Percentiles rank a stretch among this genome's conserved stretches.
Evolutionary conservation across 2,329 filamentous ascomycete species (phyloP).

Genomic region (Colletotrichum sp.): DNA sequence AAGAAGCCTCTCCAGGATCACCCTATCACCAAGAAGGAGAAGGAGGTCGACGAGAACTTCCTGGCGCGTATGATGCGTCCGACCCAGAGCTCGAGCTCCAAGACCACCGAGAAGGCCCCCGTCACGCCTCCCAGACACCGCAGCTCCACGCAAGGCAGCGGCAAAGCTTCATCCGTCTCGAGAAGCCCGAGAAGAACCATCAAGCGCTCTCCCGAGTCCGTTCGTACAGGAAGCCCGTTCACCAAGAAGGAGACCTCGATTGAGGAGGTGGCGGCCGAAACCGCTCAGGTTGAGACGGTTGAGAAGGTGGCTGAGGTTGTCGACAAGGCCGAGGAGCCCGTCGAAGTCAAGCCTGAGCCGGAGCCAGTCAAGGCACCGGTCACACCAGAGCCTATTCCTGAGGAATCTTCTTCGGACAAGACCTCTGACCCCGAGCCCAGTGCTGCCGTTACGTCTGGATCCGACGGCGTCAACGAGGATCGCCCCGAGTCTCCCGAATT

Average conservation of each 20-base stretch:
- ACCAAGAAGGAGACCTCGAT: background rate
- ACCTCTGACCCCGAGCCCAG: background rate
- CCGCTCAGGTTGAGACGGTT: conserved; percentile 16
- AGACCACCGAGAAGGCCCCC: conserved; percentile 67
- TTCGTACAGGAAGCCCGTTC: conserved; percentile 11
- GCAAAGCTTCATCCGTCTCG: conserved; percentile 26
- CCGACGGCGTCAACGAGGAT: background rate
- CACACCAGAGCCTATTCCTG: conserved; percentile 6
- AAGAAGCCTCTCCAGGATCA: conserved; percentile 59
- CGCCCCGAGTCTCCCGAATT: conserved; percentile 3
- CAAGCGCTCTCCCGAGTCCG: conserved; percentile 17
- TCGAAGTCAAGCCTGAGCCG: background rate
- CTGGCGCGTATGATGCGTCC: conserved; percentile 84
- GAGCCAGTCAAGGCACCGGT: background rate
- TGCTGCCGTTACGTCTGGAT: background rate
- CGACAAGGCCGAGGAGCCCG: conserved; percentile 20
- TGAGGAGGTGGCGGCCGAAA: conserved; percentile 10
- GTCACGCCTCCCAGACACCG: conserved; percentile 54
- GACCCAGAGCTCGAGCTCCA: conserved; percentile 72
- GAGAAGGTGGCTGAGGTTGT: conserved; percentile 23
- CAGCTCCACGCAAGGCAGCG: conserved; percentile 21
- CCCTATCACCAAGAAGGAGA: conserved; percentile 52
- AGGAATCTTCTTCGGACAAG: conserved; percentile 15
- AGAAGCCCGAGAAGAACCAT: conserved; percentile 20
- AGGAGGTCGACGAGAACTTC: conserved; percentile 72